Evolutionary conservation across 2,329 filamentous ascomycete genomes (phyloP), one percentile per base, ranked within the genome.

Genomic region (Waltergamsia citrina): DNA sequence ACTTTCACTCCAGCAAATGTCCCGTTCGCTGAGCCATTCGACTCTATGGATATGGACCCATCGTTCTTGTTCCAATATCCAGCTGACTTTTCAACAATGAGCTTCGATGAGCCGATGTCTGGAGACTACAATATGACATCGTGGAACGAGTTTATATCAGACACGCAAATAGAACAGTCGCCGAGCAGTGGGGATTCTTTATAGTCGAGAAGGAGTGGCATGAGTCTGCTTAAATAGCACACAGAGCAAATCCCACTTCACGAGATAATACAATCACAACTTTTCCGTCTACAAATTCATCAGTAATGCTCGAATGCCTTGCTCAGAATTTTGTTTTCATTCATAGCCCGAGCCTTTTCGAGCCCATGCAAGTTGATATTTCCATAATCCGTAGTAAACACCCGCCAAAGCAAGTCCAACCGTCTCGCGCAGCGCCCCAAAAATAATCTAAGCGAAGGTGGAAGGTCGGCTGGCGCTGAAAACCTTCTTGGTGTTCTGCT

Each of bases 381-480:
- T 72, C 69, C 65, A 68, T 71, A 63, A 69, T 65, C 68, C 67
- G 58, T 69, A 67, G 59, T 71, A 59, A 74, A 75, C 70, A 74
- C 70, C 71, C 58, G 64, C 63, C 66, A n/a, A 61, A 71, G 60
- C 65, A 62, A 68, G 60, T 62, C 67, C 62, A 65, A 61, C 58
- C 63, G 54, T 59, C 57, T n/a, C 54, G 18, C 56, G 49, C 53
- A 60, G 68, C n/a, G n/a, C n/a, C 59, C 62, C 61, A 57, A 62
- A 65, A 66, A 65, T 62, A 68, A 61, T 75, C 77, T 87, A 96
- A 77, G 87, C 92, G 78, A 96, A 96, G 66, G 92, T 98, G 59
- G 85, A 85, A 59, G 92, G 92, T 70, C 92, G 82, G 71, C 78
- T 85, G 60, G 86, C 79, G 63, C 83, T 78, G 75, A 94, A 98